Conservation (phyloP, 805 yeast genomes). For the Yarrowia sp. region DNA sequence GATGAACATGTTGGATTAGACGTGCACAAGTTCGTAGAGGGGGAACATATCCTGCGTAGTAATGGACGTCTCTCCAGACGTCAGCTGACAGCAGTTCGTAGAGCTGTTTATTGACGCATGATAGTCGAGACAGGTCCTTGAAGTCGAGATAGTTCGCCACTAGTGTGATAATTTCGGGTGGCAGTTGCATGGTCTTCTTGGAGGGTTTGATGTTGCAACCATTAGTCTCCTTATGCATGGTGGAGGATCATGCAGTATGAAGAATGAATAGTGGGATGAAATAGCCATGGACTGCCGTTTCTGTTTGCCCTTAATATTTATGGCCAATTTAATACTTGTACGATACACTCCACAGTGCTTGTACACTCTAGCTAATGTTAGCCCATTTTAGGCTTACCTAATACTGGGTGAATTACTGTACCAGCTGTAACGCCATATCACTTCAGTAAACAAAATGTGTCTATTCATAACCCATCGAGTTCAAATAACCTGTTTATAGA, state of each 20-base stretch:
- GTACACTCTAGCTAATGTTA: no score
- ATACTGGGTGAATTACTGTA: no score
- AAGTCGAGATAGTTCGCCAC: conserved; percentile 3
- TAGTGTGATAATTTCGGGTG: neutral
- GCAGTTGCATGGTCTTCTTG: neutral
- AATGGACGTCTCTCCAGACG: neutral
- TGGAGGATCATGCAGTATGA: neutral
- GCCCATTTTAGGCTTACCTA: no score
- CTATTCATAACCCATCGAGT: no score
- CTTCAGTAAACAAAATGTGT: no score
- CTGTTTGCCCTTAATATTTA: no score
- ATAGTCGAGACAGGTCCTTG: neutral
- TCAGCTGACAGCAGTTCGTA: neutral
- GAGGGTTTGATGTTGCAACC: neutral
- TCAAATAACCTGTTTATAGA: no score
- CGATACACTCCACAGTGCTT: no score
- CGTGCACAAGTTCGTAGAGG: neutral
- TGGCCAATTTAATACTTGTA: no score
- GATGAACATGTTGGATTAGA: neutral
- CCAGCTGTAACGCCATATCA: no score
- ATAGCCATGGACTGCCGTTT: no score
- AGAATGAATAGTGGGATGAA: no score
- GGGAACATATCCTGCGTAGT: neutral
- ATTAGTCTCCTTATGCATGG: neutral
- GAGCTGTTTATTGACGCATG: neutral